phyloP scores from a whole-genome alignment of 768 basidiomycete genomes.

The Phylloporus rhodoxanthus region DNA sequence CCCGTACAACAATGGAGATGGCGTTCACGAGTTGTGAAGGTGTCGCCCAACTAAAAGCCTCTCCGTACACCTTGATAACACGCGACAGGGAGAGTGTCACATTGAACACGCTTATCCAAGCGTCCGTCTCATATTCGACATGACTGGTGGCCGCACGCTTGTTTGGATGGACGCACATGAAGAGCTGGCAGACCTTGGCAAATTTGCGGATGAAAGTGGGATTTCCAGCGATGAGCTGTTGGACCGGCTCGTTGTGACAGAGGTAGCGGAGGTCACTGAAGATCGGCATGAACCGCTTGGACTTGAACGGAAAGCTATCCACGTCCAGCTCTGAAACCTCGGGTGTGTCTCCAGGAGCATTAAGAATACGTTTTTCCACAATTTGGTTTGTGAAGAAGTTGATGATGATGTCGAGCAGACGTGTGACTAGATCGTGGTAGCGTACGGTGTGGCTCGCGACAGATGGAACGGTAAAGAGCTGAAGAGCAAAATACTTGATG shows the following conservation, averaged over 20 bases:
- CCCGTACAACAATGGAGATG: slow-evolving; percentile 61
- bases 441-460: slow-evolving; percentile 75
- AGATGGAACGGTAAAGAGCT: slow-evolving; percentile 88
- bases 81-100: slow-evolving; percentile 87
- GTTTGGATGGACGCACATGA: slow-evolving; percentile 92
- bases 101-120: slow-evolving; percentile 96
- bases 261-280: slow-evolving; percentile 88
- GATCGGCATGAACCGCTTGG: slow-evolving; percentile 93
- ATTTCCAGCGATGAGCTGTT: slow-evolving; percentile 67
- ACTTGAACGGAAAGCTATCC: slow-evolving; percentile 84
- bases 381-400: slow-evolving; percentile 94
- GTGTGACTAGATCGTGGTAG: slow-evolving; percentile 65
- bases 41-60: slow-evolving; percentile 61
- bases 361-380: slow-evolving; percentile 58
- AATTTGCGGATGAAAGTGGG: slow-evolving; percentile 65
- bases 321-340: slow-evolving; percentile 53
- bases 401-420: slow-evolving; percentile 77
- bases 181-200: slow-evolving; percentile 74
- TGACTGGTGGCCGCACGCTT: slow-evolving; percentile 76
- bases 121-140: slow-evolving; percentile 94
- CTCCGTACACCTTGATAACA: slow-evolving; percentile 85
- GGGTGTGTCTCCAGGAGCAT: slow-evolving; percentile 16
- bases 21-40: slow-evolving; percentile 58
- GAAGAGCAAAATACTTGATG: slow-evolving; percentile 88
- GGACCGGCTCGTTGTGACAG: slow-evolving; percentile 75